phyloP scores from a whole-genome alignment of 2,329 filamentous ascomycete species.

The Lasiodiplodia gonubiensis region DNA sequence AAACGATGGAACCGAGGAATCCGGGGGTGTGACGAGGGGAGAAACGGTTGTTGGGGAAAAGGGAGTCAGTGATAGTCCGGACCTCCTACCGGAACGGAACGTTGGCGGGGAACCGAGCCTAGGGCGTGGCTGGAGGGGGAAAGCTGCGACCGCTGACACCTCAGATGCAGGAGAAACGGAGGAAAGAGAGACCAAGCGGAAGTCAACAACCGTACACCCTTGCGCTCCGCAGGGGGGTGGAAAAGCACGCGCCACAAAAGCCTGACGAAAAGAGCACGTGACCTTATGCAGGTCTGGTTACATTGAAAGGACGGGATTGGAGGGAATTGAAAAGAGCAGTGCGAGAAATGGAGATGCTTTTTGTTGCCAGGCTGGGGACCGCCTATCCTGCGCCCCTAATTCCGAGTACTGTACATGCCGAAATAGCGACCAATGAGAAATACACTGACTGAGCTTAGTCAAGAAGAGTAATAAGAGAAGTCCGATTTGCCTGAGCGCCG shows the following conservation, averaged over 20 bases:
- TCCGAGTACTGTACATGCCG: conserved; percentile 3
- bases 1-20: neutral
- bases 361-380: conserved; percentile 2
- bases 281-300: neutral
- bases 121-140: neutral
- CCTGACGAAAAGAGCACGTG: neutral
- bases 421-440: conserved; percentile 18
- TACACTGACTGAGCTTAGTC: conserved; percentile 27
- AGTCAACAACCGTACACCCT: neutral
- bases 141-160: conserved; percentile 4
- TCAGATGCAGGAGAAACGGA: neutral
- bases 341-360: conserved; percentile 23
- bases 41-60: neutral
- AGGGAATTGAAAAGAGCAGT: neutral
- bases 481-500: conserved; percentile 27
- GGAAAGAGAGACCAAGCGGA: neutral
- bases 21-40: neutral
- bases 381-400: neutral
- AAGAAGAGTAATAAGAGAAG: conserved; percentile 18
- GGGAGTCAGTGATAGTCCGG: conserved; percentile 1
- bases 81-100: conserved; percentile 16
- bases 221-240: neutral
- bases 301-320: neutral
- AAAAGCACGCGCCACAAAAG: neutral
- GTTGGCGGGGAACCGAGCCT: conserved; percentile 18